These are phyloP conservation scores for Ocimum tenuiflorum DNA, from an alignment of 257 asterid species.

Conservation along the genomic window DNA sequence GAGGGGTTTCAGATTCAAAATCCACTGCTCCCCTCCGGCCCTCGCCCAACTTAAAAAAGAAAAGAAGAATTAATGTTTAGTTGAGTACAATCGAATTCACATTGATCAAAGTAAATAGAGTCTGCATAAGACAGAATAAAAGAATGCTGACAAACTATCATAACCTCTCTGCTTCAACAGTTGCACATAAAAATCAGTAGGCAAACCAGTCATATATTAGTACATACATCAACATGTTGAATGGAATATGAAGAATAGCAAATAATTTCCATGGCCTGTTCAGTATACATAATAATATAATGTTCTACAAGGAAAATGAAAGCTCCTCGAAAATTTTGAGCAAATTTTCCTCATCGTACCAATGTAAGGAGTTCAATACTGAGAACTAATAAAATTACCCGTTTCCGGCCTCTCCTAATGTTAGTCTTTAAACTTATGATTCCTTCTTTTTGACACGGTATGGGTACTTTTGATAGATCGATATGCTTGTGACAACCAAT, in stretches of 20 bases:
- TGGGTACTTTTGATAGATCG: constrained; percentile 87
- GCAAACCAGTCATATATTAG: constrained; percentile 5
- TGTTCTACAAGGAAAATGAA: neutral
- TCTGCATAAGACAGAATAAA: neutral
- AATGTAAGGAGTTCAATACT: constrained; percentile 6
- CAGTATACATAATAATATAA: neutral
- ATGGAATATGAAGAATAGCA: neutral
- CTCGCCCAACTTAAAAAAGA: too few species aligned
- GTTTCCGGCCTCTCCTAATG: constrained; percentile 8
- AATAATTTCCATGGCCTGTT: constrained; percentile 1
- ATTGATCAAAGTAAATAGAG: neutral
- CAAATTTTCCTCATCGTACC: neutral
- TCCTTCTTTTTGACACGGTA: constrained; percentile 60
- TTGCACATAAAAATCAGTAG: neutral
- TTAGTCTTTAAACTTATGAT: constrained; percentile 23
- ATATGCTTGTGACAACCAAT: constrained; percentile 64
- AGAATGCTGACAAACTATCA: neutral
- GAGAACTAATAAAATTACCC: constrained; percentile 11
- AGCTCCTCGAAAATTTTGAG: constrained; percentile 14
- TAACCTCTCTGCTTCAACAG: neutral
- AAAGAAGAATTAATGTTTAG: neutral
- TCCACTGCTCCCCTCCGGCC: too few species aligned
- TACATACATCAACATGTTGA: neutral
- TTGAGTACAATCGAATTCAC: neutral
- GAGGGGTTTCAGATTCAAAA: too few species aligned